Percentiles rank a stretch among this genome's conserved stretches.
Evolutionary conservation across 192 early-diverging fungal genomes (phyloP).

Genomic region (Lobosporangium transversale): DNA sequence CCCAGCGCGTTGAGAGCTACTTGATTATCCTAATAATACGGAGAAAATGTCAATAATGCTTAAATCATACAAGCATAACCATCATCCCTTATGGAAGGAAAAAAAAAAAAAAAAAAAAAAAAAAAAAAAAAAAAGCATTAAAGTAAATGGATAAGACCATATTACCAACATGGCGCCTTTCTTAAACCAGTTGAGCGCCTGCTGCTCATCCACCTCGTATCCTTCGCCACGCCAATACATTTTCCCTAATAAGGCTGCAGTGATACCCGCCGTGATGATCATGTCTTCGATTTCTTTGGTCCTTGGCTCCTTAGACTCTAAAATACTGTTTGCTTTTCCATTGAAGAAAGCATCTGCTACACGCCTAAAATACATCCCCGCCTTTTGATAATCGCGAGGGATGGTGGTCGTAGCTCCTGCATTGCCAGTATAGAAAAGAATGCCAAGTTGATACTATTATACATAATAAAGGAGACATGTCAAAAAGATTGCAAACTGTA

Average conservation of each 20-base stretch:
- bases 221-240: conserved; percentile 97
- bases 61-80: no score
- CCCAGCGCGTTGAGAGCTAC: conserved; percentile 80
- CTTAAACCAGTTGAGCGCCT: conserved; percentile 83
- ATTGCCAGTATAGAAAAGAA: conserved; percentile 83
- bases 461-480: background rate
- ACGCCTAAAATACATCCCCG: conserved; percentile 65
- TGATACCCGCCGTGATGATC: conserved; percentile 77
- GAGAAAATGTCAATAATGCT: no score
- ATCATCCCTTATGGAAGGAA: no score
- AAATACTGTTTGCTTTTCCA: conserved; percentile 20
- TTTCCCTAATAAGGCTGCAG: conserved; percentile 81
- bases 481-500: no score
- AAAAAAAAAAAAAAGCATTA: background rate
- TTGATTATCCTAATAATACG: conserved; percentile 70
- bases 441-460: conserved; percentile 73
- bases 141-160: background rate
- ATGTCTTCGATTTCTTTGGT: conserved; percentile 52
- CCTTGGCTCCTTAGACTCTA: conserved; percentile 12
- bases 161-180: conserved; percentile 66
- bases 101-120: background rate
- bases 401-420: conserved; percentile 42
- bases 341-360: conserved; percentile 64
- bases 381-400: conserved; percentile 68
- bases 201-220: conserved; percentile 61